Percentiles rank a stretch among this genome's conserved stretches.
phyloP scores from a whole-genome alignment of 495 filamentous ascomycete species.

The Aspergillus egyptiacus region DNA sequence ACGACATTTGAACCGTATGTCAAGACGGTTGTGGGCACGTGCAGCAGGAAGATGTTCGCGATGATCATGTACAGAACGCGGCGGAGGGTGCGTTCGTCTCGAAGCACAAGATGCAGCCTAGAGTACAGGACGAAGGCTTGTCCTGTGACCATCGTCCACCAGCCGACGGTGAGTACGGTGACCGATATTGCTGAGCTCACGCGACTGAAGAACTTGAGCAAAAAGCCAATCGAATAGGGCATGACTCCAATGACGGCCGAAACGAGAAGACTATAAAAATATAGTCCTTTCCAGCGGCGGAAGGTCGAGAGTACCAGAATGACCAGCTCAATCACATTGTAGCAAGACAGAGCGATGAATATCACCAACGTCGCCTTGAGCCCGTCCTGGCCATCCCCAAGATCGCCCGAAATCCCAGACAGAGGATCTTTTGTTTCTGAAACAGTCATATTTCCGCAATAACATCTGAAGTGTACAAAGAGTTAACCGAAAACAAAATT shows the following conservation, averaged over 20 bases:
- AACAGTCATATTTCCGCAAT: not conserved
- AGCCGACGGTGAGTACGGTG: conserved; percentile 44
- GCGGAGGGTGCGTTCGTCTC: conserved; percentile 38
- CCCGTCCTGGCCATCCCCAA: conserved; percentile 20
- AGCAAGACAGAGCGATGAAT: conserved; percentile 45
- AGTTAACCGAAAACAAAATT: not conserved
- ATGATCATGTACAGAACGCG: conserved; percentile 41
- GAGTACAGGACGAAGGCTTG: conserved; percentile 49
- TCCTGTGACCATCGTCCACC: conserved; percentile 51
- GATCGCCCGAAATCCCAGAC: conserved; percentile 34
- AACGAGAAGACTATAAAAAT: conserved; percentile 49
- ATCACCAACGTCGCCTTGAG: conserved; percentile 35
- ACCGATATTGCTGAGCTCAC: conserved; percentile 34
- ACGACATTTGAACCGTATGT: conserved; percentile 43
- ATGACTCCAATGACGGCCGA: conserved; percentile 40
- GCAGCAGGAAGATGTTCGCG: conserved; percentile 39
- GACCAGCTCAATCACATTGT: conserved; percentile 46
- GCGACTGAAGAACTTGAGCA: conserved; percentile 44
- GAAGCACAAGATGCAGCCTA: conserved; percentile 44
- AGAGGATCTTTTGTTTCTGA: conserved; percentile 21
- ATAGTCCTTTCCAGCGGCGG: conserved; percentile 46
- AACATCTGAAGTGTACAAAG: not conserved
- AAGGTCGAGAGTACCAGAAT: conserved; percentile 47
- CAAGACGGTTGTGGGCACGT: conserved; percentile 46
- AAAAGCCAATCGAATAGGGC: conserved; percentile 47